These are phyloP conservation scores for Oryza punctata DNA, from an alignment of 176 grass and related monocot genomes.

Conservation along the genomic window DNA sequence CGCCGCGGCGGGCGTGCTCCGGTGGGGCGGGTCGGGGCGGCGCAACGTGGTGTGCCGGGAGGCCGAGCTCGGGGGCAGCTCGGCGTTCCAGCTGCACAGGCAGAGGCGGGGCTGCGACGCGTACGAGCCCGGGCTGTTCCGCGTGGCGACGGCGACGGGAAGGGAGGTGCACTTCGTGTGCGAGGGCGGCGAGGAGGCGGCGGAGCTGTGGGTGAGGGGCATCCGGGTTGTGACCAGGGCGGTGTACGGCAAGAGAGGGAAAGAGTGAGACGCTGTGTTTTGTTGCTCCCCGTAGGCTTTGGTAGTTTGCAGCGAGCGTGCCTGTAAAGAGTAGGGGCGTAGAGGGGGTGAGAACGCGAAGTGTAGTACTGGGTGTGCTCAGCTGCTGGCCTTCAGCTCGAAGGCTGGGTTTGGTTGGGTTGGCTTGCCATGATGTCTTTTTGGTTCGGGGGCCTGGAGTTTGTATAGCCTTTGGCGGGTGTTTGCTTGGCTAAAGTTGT, in stretches of 20 bases:
- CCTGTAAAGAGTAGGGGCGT: slow-evolving; percentile 44
- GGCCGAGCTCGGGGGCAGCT: slow-evolving; percentile 72
- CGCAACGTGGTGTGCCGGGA: slow-evolving; percentile 80
- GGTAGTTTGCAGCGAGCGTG: slow-evolving; percentile 45
- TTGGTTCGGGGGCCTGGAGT: slow-evolving; percentile 50
- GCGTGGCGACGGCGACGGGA: slow-evolving; percentile 71
- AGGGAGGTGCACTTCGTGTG: slow-evolving; percentile 96
- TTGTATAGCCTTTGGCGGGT: slow-evolving; percentile 33
- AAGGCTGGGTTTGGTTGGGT: slow-evolving; percentile 45
- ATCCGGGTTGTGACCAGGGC: slow-evolving; percentile 65
- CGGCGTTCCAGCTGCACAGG: slow-evolving; percentile 65
- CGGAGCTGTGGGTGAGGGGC: slow-evolving; percentile 91
- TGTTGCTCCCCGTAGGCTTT: slow-evolving; percentile 10
- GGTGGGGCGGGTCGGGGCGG: slow-evolving; percentile 68
- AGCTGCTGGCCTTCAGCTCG: slow-evolving; percentile 60
- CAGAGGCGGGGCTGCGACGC: slow-evolving; percentile 47
- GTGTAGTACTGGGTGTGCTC: slow-evolving; percentile 1
- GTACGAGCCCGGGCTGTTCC: slow-evolving; percentile 76
- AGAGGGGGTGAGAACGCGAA: slow-evolving; percentile 7
- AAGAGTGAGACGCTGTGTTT: slow-evolving; percentile 15
- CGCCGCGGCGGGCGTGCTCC: slow-evolving; percentile 58
- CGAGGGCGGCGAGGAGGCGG: slow-evolving; percentile 68
- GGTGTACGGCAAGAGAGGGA: slow-evolving; percentile 43
- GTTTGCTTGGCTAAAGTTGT: slow-evolving; percentile 40
- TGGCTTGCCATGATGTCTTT: slow-evolving; percentile 65